Conservation (phyloP, 495 filamentous ascomycete genomes). For the Lophiostoma macrostomum region DNA sequence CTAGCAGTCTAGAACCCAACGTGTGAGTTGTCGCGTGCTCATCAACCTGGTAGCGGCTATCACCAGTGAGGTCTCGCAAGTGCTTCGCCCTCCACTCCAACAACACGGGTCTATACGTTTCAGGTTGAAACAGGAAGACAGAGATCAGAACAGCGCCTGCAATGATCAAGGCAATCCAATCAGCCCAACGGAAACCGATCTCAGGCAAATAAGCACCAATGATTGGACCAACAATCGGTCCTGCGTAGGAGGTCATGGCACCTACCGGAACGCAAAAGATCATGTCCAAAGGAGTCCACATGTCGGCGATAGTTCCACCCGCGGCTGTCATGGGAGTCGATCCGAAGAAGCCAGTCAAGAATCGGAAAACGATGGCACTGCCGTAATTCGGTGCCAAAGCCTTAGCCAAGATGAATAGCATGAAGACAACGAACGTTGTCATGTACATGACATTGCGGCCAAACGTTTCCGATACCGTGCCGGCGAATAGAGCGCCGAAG, state of each 20-base stretch:
- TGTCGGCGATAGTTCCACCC: conserved; percentile 52
- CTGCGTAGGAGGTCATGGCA: conserved; percentile 48
- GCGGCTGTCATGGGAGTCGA: conserved; percentile 52
- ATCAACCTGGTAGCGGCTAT: too few species aligned
- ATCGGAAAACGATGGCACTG: conserved; percentile 51
- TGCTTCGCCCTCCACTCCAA: conserved; percentile 54
- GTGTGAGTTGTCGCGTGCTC: too few species aligned
- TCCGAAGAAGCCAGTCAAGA: conserved; percentile 53
- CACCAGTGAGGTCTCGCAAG: conserved; percentile 61
- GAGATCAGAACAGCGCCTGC: conserved; percentile 37
- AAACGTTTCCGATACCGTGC: too few species aligned
- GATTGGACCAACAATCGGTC: conserved; percentile 48
- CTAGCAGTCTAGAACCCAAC: conserved; percentile 38
- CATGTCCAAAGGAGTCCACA: conserved; percentile 52
- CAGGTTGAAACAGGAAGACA: conserved; percentile 47
- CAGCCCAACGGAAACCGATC: conserved; percentile 53
- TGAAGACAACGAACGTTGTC: conserved; percentile 48
- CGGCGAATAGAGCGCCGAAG: too few species aligned
- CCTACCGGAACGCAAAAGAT: conserved; percentile 51
- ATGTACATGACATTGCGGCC: too few species aligned
- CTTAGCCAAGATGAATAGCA: conserved; percentile 53
- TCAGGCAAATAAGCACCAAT: conserved; percentile 48
- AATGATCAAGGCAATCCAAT: conserved; percentile 53
- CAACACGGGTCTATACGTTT: conserved; percentile 65
- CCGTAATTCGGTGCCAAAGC: conserved; percentile 53